Base-by-base conservation (phyloP, 306 rosid genomes). In the Canavalia ensiformis region DNA sequence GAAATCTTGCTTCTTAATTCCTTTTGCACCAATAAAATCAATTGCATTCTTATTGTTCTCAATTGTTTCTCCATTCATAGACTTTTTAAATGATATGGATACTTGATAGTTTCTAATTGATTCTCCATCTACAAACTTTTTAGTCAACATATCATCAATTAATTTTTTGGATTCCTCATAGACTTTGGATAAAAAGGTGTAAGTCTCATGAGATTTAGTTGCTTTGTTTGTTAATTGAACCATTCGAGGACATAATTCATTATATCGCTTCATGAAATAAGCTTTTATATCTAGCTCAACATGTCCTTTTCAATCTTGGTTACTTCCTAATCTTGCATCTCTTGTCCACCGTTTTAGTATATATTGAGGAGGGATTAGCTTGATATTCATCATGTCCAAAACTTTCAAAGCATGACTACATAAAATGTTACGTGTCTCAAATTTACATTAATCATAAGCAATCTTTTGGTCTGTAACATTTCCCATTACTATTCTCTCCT, bases 381-480 rank as follows among this genome's bases (percentile, higher is more conserved):
- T 6, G 1, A 54, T 54, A 54, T 54, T 54, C 59, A 54, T 54
- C 59, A 18, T 31, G n/a, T 54, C 59, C 59, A 54, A 54, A 18
- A 25, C 59, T 54, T 54, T 18, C 59, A 54, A 54, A 54, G 30
- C 59, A 54, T 18, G 59, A 25, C 9, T 54, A 25, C 9, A 18
- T 18, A 54, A 18, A 6, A 52, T 9, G 4, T 7, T 28, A 52
- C 4, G 29, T 13, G 29, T 52, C 8, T 73, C 51, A 54, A 72
- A 72, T 52, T 52, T 54, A 37, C 39, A 39, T 18, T 41, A 55
- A 9, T 55, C 52, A 39, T 66, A 73, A 2, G 52, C 78, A 73
- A 73, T 54, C 12, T 55, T 72, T 41, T 73, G 29, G 39, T 73
- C 78, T 41, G 4, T 12, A 4, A 73, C 34, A 73, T 41, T 73